Evolutionary conservation across 345 rosid genomes (phyloP).

Genomic region (Durio zibethinus): DNA sequence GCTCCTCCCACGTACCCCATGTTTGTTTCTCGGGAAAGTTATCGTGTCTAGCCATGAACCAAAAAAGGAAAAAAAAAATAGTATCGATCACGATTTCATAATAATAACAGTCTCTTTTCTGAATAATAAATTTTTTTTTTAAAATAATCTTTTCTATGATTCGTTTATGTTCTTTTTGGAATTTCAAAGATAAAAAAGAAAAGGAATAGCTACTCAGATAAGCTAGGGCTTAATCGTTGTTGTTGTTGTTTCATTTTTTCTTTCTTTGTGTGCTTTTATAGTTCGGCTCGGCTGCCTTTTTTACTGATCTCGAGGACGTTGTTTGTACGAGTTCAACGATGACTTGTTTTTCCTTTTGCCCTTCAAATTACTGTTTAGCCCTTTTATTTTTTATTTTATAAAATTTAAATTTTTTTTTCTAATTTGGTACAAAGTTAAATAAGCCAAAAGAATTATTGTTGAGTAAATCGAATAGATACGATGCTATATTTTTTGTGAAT

Average conservation of each 20-base stretch:
- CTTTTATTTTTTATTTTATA: background rate
- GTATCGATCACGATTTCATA: background rate
- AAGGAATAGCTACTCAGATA: background rate
- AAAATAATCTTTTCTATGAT: background rate
- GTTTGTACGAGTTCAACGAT: background rate
- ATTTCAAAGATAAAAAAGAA: background rate
- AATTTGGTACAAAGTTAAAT: too few relatives aligned
- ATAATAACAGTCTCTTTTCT: background rate
- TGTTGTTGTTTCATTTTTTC: background rate
- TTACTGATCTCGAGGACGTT: background rate
- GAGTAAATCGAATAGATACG: too few relatives aligned
- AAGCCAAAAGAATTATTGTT: too few relatives aligned
- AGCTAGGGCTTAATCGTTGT: background rate
- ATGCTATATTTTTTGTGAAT: too few relatives aligned
- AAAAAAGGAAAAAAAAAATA: background rate
- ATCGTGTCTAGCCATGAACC: slow-evolving; percentile 7
- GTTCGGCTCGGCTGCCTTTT: background rate
- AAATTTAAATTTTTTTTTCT: background rate
- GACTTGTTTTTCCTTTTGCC: background rate
- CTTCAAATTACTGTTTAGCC: background rate
- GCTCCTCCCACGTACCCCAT: slow-evolving; percentile 91
- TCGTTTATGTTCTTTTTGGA: background rate
- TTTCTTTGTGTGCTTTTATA: background rate
- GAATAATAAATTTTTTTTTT: background rate
- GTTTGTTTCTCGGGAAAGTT: slow-evolving; percentile 5